phyloP scores from a whole-genome alignment of 2,329 filamentous ascomycete genomes.

The Trichoderma koningiopsis region DNA sequence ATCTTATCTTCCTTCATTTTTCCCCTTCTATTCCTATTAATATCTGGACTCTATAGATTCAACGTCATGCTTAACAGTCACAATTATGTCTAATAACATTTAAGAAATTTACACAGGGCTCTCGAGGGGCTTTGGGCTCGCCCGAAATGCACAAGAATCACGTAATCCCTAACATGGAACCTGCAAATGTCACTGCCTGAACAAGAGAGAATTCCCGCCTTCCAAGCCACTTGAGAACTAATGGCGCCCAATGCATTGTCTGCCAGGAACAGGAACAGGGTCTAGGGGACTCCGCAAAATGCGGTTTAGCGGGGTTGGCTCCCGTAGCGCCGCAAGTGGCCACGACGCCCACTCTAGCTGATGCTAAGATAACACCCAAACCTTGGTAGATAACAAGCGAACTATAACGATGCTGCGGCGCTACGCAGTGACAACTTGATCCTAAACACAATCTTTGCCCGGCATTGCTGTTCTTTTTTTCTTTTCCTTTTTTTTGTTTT shows the following conservation, averaged over 20 bases:
- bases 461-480: neutral
- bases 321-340: slow-evolving; percentile 11
- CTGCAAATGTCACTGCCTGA: neutral
- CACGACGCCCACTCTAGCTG: slow-evolving; percentile 18
- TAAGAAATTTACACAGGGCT: neutral
- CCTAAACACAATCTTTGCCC: neutral
- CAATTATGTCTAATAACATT: neutral
- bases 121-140: neutral
- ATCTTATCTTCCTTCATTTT: neutral
- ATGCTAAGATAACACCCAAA: slow-evolving; percentile 4
- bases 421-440: slow-evolving; percentile 1
- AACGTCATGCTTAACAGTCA: neutral
- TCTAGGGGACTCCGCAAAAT: slow-evolving; percentile 10
- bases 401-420: neutral
- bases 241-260: neutral
- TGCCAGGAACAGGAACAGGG: slow-evolving; percentile 5
- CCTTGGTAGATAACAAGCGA: neutral
- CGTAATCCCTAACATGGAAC: neutral
- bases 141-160: too few relatives aligned
- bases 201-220: neutral
- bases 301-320: slow-evolving; percentile 18
- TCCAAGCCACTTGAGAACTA: slow-evolving; percentile 12
- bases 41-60: slow-evolving; percentile 18
- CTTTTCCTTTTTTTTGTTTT: neutral
- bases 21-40: slow-evolving; percentile 10